Evolutionary conservation across 2,329 filamentous ascomycete species (phyloP).

Genomic region (Oidium heveae): DNA sequence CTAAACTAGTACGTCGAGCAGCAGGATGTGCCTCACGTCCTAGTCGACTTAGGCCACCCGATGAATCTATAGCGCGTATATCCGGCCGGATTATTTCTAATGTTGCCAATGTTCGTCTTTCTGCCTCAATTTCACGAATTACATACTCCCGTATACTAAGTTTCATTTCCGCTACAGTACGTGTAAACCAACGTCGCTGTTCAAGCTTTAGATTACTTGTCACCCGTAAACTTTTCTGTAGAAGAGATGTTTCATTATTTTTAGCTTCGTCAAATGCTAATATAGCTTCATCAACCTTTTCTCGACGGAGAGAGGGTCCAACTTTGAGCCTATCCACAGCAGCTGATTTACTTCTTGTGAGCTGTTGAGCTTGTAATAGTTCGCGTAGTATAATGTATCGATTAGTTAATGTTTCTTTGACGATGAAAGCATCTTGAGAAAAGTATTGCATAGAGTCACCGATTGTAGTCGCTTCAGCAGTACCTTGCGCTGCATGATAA

Average conservation of each 20-base stretch:
- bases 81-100: conserved; percentile 87
- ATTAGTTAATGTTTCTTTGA: conserved; percentile 95
- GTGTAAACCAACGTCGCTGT: conserved; percentile 70
- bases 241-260: conserved; percentile 55
- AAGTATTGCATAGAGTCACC: conserved; percentile 88
- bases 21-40: conserved; percentile 68
- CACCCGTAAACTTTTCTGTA: conserved; percentile 67
- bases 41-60: conserved; percentile 68
- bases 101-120: conserved; percentile 71
- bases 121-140: conserved; percentile 80
- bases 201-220: conserved; percentile 74
- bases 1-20: conserved; percentile 46
- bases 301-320: conserved; percentile 62
- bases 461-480: conserved; percentile 81
- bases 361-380: conserved; percentile 71
- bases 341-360: conserved; percentile 54
- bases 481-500: conserved; percentile 88
- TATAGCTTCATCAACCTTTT: conserved; percentile 98
- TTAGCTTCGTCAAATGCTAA: conserved; percentile 67
- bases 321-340: conserved; percentile 76
- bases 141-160: conserved; percentile 76
- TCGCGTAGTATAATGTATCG: conserved; percentile 90
- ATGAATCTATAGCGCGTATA: conserved; percentile 75
- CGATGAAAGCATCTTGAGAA: conserved; percentile 85
- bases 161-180: conserved; percentile 65